Conservation (phyloP, 768 basidiomycete species). For the Phallus indusiatus region DNA sequence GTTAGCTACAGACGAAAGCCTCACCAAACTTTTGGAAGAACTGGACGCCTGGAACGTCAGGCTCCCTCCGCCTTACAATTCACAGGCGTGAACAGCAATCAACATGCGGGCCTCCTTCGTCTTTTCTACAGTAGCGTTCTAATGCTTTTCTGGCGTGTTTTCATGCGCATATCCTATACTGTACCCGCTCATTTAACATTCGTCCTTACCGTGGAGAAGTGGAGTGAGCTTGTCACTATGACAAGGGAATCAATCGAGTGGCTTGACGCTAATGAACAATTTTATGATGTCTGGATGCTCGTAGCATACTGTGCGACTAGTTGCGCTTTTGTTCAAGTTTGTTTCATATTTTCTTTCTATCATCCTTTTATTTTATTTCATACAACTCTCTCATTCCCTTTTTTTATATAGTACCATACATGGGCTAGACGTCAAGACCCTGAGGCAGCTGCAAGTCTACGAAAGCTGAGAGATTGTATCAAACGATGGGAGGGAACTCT, state of each 20-base stretch:
- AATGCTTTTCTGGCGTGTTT: slow-evolving; percentile 97
- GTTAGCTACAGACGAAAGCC: slow-evolving; percentile 72
- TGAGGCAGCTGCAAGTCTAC: slow-evolving; percentile 64
- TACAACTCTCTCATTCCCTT: not conserved
- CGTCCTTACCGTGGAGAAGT: slow-evolving; percentile 67
- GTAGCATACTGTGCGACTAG: slow-evolving; percentile 83
- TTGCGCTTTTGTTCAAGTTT: slow-evolving; percentile 84
- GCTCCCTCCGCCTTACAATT: slow-evolving; percentile 70
- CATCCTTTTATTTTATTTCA: not conserved
- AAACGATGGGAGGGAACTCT: slow-evolving; percentile 80
- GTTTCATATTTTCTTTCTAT: slow-evolving; percentile 15
- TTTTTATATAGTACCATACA: slow-evolving; percentile 84
- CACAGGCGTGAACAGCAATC: slow-evolving; percentile 56
- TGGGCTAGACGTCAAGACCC: slow-evolving; percentile 78
- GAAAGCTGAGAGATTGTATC: slow-evolving; percentile 75
- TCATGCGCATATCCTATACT: slow-evolving; percentile 94
- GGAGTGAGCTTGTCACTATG: slow-evolving; percentile 61
- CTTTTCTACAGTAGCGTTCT: slow-evolving; percentile 80
- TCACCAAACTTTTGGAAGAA: slow-evolving; percentile 54
- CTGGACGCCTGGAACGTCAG: slow-evolving; percentile 69
- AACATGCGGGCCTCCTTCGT: slow-evolving; percentile 74
- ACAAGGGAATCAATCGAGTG: slow-evolving; percentile 83
- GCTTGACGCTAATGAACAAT: slow-evolving; percentile 70
- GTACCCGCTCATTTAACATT: slow-evolving; percentile 89
- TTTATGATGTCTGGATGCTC: slow-evolving; percentile 82